Conservation (phyloP, 1,139 yeast species). For the Yamadazyma sp. region DNA sequence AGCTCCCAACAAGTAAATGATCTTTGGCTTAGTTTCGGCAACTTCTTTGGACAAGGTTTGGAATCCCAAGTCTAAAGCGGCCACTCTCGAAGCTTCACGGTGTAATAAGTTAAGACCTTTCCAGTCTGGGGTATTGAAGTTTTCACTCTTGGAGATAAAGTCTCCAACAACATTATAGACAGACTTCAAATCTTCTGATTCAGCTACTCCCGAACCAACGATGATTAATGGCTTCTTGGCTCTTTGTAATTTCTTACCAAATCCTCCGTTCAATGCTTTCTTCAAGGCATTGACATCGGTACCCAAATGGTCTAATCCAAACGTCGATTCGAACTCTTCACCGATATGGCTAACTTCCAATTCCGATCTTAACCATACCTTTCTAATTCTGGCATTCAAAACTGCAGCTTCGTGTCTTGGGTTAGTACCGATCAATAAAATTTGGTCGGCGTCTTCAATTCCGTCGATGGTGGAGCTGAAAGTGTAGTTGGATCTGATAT, state of each 20-base stretch:
- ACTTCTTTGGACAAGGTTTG: constrained; percentile 54
- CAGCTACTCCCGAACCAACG: constrained; percentile 80
- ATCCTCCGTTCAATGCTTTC: constrained; percentile 63
- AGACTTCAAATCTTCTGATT: constrained; percentile 64
- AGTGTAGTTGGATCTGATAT: constrained; percentile 75
- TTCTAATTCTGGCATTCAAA: constrained; percentile 80
- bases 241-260: constrained; percentile 64
- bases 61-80: constrained; percentile 85
- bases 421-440: constrained; percentile 78
- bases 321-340: constrained; percentile 75
- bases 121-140: constrained; percentile 75
- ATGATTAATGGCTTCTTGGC: constrained; percentile 80
- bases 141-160: constrained; percentile 57
- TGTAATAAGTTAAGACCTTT: constrained; percentile 81
- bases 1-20: constrained; percentile 80
- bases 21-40: constrained; percentile 59
- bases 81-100: constrained; percentile 84
- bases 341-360: constrained; percentile 74
- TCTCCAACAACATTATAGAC: constrained; percentile 63
- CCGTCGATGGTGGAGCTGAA: constrained; percentile 82
- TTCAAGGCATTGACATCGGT: constrained; percentile 56
- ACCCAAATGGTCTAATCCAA: constrained; percentile 66
- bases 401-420: constrained; percentile 93
- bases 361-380: constrained; percentile 72
- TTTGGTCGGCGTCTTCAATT: constrained; percentile 79